These are phyloP conservation scores for Plasmodium gallinaceum DNA, from an alignment of 169 alveolate species.

Conservation along the genomic window DNA sequence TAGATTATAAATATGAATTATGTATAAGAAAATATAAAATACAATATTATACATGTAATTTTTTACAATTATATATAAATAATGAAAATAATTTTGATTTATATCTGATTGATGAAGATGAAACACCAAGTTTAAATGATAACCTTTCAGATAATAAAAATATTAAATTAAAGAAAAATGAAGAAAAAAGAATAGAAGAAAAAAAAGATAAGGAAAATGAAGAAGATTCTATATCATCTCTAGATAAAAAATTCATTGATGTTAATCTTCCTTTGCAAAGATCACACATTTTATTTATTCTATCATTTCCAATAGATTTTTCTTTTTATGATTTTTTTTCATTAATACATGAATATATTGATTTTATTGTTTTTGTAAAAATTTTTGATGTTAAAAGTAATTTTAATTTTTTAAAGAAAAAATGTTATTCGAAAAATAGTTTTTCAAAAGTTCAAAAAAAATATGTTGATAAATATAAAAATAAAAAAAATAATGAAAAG, in stretches of 20 bases:
- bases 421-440: neutral
- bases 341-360: constrained; percentile 20
- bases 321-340: constrained; percentile 32
- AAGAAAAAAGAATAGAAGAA: neutral
- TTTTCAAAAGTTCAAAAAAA: neutral
- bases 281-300: constrained; percentile 50
- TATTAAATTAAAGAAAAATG: neutral
- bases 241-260: neutral
- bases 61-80: constrained; percentile 31
- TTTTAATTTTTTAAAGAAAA: constrained; percentile 20
- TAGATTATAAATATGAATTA: constrained; percentile 1
- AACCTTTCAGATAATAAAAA: neutral
- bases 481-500: no score
- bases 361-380: constrained; percentile 25
- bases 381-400: constrained; percentile 21
- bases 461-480: no score
- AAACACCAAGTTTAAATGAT: neutral
- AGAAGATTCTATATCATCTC: neutral
- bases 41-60: constrained; percentile 27
- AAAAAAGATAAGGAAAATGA: neutral
- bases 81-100: constrained; percentile 31
- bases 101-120: constrained; percentile 53
- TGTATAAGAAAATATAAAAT: constrained; percentile 22
- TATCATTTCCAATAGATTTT: constrained; percentile 36
- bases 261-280: constrained; percentile 55